These are phyloP conservation scores for Yarrowia yakushimensis DNA, from an alignment of 805 yeast species.

Conservation along the genomic window DNA sequence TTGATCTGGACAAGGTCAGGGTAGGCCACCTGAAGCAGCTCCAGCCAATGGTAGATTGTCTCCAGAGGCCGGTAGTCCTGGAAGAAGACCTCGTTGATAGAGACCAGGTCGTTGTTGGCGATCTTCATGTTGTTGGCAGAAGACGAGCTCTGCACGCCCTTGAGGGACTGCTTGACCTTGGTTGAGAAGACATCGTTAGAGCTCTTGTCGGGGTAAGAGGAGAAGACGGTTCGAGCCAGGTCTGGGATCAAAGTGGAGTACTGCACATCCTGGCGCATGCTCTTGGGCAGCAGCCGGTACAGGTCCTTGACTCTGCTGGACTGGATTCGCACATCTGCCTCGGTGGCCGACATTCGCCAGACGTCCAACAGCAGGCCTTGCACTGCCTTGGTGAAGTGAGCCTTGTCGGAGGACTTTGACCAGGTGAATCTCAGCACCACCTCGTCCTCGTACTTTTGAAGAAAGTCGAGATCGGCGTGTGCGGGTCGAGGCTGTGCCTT, in stretches of 20 bases:
- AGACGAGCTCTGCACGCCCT: background rate
- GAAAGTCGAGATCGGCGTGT: constrained; percentile 34
- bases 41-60: constrained; percentile 71
- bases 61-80: constrained; percentile 63
- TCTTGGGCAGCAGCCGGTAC: constrained; percentile 30
- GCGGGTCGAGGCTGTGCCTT: constrained; percentile 4
- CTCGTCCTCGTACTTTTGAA: constrained; percentile 43
- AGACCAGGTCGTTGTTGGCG: background rate
- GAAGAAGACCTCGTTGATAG: constrained; percentile 49
- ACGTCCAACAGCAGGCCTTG: constrained; percentile 33
- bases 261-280: constrained; percentile 28
- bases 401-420: constrained; percentile 27
- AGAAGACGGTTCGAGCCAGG: constrained; percentile 34
- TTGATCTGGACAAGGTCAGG: constrained; percentile 62
- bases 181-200: background rate
- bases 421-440: constrained; percentile 46
- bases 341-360: constrained; percentile 29
- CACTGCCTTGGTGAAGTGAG: constrained; percentile 30
- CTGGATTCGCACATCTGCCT: constrained; percentile 32
- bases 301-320: constrained; percentile 29
- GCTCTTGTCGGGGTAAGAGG: constrained; percentile 30
- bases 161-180: background rate
- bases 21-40: constrained; percentile 54
- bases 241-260: constrained; percentile 31
- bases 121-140: background rate